phyloP scores from a whole-genome alignment of 768 basidiomycete species.

The Tylopilus balloui region DNA sequence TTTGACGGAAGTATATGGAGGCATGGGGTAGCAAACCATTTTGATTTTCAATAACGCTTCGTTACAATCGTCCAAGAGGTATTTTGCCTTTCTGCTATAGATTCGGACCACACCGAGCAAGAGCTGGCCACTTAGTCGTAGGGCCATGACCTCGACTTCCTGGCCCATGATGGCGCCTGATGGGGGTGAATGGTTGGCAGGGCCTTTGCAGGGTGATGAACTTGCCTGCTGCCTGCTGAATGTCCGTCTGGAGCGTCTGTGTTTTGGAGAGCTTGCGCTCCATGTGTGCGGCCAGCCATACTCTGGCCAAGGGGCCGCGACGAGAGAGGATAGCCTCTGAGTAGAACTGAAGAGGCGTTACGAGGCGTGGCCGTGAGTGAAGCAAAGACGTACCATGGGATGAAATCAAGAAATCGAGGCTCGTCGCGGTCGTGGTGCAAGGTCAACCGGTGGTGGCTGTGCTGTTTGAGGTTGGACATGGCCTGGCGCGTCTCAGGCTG shows the following conservation, averaged over 20 bases:
- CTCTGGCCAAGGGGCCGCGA: slow-evolving; percentile 89
- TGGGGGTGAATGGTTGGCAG: neutral
- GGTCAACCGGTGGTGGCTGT: slow-evolving; percentile 27
- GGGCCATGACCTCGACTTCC: slow-evolving; percentile 89
- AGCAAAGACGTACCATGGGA: slow-evolving; percentile 18
- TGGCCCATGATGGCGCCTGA: slow-evolving; percentile 90
- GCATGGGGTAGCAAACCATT: slow-evolving; percentile 51
- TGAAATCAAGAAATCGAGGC: neutral
- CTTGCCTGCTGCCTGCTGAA: slow-evolving; percentile 85
- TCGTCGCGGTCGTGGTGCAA: slow-evolving; percentile 8
- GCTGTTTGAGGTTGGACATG: slow-evolving; percentile 2
- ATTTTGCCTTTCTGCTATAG: slow-evolving; percentile 97
- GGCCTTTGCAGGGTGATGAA: neutral
- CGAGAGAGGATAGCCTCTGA: slow-evolving; percentile 92
- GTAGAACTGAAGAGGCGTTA: slow-evolving; percentile 47
- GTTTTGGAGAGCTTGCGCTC: slow-evolving; percentile 96
- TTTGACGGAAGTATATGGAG: neutral
- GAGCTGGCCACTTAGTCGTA: slow-evolving; percentile 94
- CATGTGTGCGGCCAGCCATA: slow-evolving; percentile 99
- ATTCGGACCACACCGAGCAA: slow-evolving; percentile 96
- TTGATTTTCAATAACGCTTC: slow-evolving; percentile 94
- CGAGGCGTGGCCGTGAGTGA: neutral
- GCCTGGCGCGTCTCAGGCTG: neutral
- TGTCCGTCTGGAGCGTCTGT: slow-evolving; percentile 91
- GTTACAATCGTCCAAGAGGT: slow-evolving; percentile 95